These are phyloP conservation scores for Phytophthora pseudosyringae DNA, from an alignment of 352 stramenopile species.

Conservation along the genomic window DNA sequence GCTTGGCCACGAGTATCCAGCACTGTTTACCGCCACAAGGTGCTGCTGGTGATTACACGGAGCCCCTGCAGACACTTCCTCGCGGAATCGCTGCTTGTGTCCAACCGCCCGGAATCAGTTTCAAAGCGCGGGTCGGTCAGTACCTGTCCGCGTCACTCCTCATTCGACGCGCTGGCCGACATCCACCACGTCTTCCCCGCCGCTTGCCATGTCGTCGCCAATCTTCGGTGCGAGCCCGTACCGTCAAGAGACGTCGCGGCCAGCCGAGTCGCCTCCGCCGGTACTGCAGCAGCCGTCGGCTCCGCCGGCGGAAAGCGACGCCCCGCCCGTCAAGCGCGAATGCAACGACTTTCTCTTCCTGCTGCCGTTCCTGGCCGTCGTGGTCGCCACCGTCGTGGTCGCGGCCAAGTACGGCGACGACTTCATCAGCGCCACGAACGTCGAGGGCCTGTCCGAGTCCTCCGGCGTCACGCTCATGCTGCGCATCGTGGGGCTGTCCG, in stretches of 20 bases:
- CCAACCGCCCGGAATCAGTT: too few species aligned
- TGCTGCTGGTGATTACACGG: too few species aligned
- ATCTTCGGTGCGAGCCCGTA: conserved; percentile 31
- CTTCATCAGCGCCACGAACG: conserved; percentile 56
- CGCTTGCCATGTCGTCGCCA: conserved; percentile 24
- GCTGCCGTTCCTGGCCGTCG: conserved; percentile 63
- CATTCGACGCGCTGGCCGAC: too few species aligned
- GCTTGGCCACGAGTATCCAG: too few species aligned
- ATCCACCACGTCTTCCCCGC: too few species aligned
- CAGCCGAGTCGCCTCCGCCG: conserved; percentile 15
- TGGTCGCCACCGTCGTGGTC: conserved; percentile 55
- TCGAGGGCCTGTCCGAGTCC: conserved; percentile 41
- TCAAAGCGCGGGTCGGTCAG: too few species aligned
- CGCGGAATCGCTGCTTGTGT: too few species aligned
- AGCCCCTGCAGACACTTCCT: too few species aligned
- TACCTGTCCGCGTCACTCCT: too few species aligned
- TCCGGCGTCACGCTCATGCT: conserved; percentile 68
- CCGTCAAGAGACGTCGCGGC: conserved; percentile 22
- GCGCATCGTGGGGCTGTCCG: conserved; percentile 59
- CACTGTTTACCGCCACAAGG: too few species aligned
- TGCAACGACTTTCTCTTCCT: conserved; percentile 85
- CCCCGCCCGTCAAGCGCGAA: conserved; percentile 39
- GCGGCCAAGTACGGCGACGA: conserved; percentile 67
- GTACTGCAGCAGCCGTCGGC: conserved; percentile 16
- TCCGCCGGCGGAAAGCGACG: conserved; percentile 10